A percentile compares a stretch with the other conserved stretches of the same genome.
Evolutionary conservation across 139 green algal species (phyloP).

Genomic region (Chlorella sp.): DNA sequence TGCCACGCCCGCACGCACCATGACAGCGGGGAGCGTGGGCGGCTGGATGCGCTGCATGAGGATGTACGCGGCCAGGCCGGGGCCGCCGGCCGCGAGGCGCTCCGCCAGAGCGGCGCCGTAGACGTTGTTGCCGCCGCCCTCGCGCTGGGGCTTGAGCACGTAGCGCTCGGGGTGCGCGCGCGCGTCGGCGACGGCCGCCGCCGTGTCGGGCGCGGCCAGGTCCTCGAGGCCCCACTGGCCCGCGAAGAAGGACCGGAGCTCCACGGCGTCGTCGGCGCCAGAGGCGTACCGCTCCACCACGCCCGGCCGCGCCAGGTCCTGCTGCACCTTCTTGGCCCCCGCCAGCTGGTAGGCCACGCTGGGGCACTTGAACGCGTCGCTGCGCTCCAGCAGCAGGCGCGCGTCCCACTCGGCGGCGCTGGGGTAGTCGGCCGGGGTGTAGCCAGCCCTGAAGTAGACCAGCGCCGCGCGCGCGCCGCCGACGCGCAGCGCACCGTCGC

Average conservation of each 20-base stretch:
- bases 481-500: slow-evolving; percentile 40
- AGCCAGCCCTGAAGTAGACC: slow-evolving; percentile 86
- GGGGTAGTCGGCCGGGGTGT: slow-evolving; percentile 91
- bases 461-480: slow-evolving; percentile 38
- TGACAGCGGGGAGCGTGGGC: slow-evolving; percentile 46
- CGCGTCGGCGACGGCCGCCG: slow-evolving; percentile 60
- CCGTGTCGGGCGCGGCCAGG: slow-evolving; percentile 45
- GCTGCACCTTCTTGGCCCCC: slow-evolving; percentile 96
- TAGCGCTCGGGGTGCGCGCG: slow-evolving; percentile 74
- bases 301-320: slow-evolving; percentile 66
- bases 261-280: slow-evolving; percentile 23
- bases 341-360: slow-evolving; percentile 89
- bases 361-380: slow-evolving; percentile 84
- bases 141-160: slow-evolving; percentile 94
- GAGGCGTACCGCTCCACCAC: slow-evolving; percentile 70
- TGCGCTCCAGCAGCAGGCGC: slow-evolving; percentile 77
- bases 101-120: slow-evolving; percentile 78
- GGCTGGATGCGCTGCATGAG: slow-evolving; percentile 97
- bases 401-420: slow-evolving; percentile 78
- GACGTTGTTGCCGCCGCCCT: slow-evolving; percentile 98
- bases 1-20: slow-evolving; percentile 73
- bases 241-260: slow-evolving; percentile 86
- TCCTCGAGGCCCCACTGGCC: slow-evolving; percentile 92
- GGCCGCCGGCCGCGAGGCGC: slow-evolving; percentile 42
- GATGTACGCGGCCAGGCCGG: slow-evolving; percentile 85